These are phyloP conservation scores for Astrothelium subdiscretum DNA, from an alignment of 495 filamentous ascomycete species.

Conservation along the genomic window DNA sequence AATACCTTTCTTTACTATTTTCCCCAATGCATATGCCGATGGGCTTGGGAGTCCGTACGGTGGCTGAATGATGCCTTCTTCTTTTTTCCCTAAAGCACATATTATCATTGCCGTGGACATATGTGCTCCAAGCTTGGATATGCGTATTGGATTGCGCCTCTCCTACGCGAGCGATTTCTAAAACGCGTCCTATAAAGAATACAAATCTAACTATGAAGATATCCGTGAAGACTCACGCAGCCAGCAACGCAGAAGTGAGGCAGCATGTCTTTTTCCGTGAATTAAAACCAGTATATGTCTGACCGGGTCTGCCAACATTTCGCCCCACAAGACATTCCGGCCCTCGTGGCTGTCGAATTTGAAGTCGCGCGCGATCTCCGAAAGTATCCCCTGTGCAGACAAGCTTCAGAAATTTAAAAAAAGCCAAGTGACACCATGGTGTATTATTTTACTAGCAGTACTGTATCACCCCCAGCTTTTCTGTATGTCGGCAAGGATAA, in stretches of 20 bases:
- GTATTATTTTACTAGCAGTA: constrained; percentile 85
- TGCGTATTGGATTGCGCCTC: neutral
- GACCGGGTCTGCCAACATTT: neutral
- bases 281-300: neutral
- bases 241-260: too few species aligned
- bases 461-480: constrained; percentile 61
- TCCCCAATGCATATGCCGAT: neutral
- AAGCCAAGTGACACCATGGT: too few species aligned
- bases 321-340: too few species aligned
- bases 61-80: neutral
- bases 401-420: too few species aligned
- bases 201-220: too few species aligned
- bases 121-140: neutral
- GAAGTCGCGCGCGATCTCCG: too few species aligned
- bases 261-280: neutral
- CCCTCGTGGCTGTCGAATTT: too few species aligned
- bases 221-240: too few species aligned
- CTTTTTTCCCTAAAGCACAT: neutral
- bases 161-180: too few species aligned
- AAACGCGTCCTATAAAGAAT: too few species aligned
- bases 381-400: too few species aligned
- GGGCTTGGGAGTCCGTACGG: neutral
- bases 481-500: constrained; percentile 98
- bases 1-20: neutral
- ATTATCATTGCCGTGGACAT: neutral